Percentiles rank a stretch among this genome's conserved stretches.
Conservation (phyloP, 106 monocot species). For the Phalaenopsis equestris region DNA sequence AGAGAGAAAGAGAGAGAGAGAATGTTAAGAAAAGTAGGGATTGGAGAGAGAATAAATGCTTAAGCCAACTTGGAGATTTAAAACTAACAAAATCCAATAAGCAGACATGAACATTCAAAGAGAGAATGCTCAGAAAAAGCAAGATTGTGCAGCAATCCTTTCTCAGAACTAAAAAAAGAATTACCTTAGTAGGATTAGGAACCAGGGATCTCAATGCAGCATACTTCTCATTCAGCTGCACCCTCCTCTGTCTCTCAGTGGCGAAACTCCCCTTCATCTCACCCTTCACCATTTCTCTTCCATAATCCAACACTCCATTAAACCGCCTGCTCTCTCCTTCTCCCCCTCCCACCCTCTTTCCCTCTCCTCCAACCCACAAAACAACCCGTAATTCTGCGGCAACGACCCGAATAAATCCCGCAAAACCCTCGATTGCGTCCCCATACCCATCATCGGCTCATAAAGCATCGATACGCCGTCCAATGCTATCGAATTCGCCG, state of each 20-base stretch:
- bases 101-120: background rate
- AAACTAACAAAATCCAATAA: background rate
- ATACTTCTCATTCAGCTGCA: constrained; percentile 25
- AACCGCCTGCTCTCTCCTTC: constrained; percentile 13
- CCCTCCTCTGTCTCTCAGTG: constrained; percentile 29
- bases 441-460: constrained; percentile 17
- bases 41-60: background rate
- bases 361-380: background rate
- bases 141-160: background rate
- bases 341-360: background rate
- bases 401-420: constrained; percentile 22
- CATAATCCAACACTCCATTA: constrained; percentile 41
- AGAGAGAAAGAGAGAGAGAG: background rate
- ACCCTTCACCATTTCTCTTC: constrained; percentile 28
- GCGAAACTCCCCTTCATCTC: constrained; percentile 17
- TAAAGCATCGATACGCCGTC: constrained; percentile 12
- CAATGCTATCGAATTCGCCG: background rate
- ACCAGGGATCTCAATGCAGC: constrained; percentile 2
- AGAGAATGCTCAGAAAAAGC: background rate
- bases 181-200: constrained; percentile 10
- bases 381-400: constrained; percentile 28
- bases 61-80: background rate
- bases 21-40: background rate
- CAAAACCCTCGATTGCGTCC: constrained; percentile 12
- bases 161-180: background rate